Conservation (phyloP, 495 filamentous ascomycete genomes). For the Aspergillus homomorphus region DNA sequence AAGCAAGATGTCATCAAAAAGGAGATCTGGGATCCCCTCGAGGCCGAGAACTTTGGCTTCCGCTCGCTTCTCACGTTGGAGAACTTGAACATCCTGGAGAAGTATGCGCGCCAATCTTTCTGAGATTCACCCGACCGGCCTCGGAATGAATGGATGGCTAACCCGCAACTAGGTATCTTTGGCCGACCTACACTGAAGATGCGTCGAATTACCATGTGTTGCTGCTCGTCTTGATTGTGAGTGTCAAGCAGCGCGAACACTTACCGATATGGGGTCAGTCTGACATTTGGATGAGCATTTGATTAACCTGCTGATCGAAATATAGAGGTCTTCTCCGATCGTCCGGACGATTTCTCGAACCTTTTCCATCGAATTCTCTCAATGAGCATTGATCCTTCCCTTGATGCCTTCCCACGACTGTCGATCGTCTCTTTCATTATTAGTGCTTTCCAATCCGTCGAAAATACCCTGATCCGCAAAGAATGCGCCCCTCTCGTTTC, state of each 20-base stretch:
- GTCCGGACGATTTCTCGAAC: constrained; percentile 77
- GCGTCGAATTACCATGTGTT: constrained; percentile 89
- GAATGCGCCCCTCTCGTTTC: constrained; percentile 95
- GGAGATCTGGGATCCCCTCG: constrained; percentile 87
- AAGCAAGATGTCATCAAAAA: constrained; percentile 82
- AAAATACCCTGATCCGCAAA: constrained; percentile 83
- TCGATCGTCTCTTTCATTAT: constrained; percentile 85
- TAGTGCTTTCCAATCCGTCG: constrained; percentile 88
- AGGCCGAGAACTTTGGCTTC: constrained; percentile 73
- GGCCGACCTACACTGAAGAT: constrained; percentile 88
- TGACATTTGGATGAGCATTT: not conserved
- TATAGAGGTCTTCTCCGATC: constrained; percentile 69
- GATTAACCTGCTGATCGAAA: constrained; percentile 17
- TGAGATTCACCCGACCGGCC: constrained; percentile 3
- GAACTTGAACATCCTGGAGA: constrained; percentile 86
- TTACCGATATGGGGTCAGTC: constrained; percentile 80
- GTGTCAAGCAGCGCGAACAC: constrained; percentile 83
- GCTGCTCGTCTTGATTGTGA: constrained; percentile 77
- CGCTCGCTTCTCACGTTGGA: constrained; percentile 79
- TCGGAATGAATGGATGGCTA: constrained; percentile 18
- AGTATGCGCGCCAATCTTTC: constrained; percentile 43
- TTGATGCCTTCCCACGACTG: constrained; percentile 67
- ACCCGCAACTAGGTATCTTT: constrained; percentile 66
- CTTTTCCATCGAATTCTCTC: constrained; percentile 89
- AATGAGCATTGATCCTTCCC: constrained; percentile 77